Percentiles rank a stretch among this genome's conserved stretches.
These are phyloP conservation scores for Sextonia rubra DNA, from an alignment of 164 flowering plant genomes.

Conservation along the genomic window DNA sequence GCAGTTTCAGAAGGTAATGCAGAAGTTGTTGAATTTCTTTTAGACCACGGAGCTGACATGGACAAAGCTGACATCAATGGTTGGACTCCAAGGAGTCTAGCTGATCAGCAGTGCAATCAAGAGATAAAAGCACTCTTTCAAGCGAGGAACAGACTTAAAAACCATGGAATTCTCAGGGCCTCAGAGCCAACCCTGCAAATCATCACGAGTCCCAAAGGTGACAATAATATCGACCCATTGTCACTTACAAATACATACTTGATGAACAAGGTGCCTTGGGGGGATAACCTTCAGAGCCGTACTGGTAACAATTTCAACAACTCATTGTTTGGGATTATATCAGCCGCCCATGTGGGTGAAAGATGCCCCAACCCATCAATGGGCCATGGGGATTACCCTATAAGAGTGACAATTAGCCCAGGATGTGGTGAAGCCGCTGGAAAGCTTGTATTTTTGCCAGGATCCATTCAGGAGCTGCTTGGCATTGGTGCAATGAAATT, in stretches of 20 bases:
- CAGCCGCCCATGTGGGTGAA: conserved; percentile 43
- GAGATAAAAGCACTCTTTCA: conserved; percentile 58
- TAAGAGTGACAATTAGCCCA: conserved; percentile 57
- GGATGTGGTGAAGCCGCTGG: conserved; percentile 37
- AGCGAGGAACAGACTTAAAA: conserved; percentile 18
- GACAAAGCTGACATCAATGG: conserved; percentile 54
- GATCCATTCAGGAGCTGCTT: conserved; percentile 48
- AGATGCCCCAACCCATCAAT: conserved; percentile 20
- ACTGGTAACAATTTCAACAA: conserved; percentile 56
- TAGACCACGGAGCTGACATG: conserved; percentile 54
- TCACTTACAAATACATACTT: conserved; percentile 20
- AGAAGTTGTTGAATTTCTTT: conserved; percentile 52
- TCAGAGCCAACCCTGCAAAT: conserved; percentile 25
- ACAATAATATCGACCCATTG: conserved; percentile 32
- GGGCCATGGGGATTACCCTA: conserved; percentile 11
- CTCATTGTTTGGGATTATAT: conserved; percentile 77
- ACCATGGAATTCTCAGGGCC: conserved; percentile 15
- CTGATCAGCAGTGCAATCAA: conserved; percentile 80
- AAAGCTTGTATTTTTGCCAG: conserved; percentile 65
- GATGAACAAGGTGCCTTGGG: conserved; percentile 18
- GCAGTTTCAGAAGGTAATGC: conserved; percentile 71
- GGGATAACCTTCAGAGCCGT: conserved; percentile 33
- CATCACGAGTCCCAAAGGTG: conserved; percentile 48
- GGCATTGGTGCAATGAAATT: conserved; percentile 49
- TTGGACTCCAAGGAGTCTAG: conserved; percentile 75